Evolutionary conservation across 2,329 filamentous ascomycete genomes (phyloP).

Genomic region (Scedosporium boydii): DNA sequence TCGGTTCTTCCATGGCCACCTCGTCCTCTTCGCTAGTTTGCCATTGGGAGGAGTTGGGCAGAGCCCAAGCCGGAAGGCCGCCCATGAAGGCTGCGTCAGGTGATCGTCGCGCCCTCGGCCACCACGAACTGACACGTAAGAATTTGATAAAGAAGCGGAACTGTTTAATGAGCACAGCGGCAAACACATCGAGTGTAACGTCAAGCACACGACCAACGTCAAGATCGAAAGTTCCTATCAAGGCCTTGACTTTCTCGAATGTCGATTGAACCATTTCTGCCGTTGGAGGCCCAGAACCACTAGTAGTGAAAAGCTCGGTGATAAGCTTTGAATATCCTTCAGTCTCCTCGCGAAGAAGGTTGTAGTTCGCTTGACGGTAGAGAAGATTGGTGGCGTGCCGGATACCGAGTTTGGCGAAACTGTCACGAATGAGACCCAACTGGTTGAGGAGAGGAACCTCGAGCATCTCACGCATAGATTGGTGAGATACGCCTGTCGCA

Average conservation of each 20-base stretch:
- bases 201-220: conserved; percentile 93
- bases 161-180: conserved; percentile 85
- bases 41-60: conserved; percentile 59
- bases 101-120: conserved; percentile 58
- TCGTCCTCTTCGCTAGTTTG: conserved; percentile 60
- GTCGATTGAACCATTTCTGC: conserved; percentile 72
- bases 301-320: conserved; percentile 89
- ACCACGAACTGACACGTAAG: conserved; percentile 88
- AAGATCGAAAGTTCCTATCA: conserved; percentile 94
- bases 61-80: conserved; percentile 77
- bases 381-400: conserved; percentile 86
- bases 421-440: conserved; percentile 73
- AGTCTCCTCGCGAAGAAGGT: conserved; percentile 85
- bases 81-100: conserved; percentile 37
- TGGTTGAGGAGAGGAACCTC: conserved; percentile 68
- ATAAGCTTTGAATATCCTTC: conserved; percentile 96
- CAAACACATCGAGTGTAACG: conserved; percentile 90
- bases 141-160: conserved; percentile 93
- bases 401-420: conserved; percentile 73
- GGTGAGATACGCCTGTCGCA: conserved; percentile 61
- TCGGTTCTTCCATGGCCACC: conserved; percentile 42
- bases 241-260: conserved; percentile 83
- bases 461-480: conserved; percentile 70
- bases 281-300: conserved; percentile 62
- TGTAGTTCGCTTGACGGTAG: conserved; percentile 95